phyloP scores from a whole-genome alignment of 257 asterid species.

The Nicotiana attenuata region DNA sequence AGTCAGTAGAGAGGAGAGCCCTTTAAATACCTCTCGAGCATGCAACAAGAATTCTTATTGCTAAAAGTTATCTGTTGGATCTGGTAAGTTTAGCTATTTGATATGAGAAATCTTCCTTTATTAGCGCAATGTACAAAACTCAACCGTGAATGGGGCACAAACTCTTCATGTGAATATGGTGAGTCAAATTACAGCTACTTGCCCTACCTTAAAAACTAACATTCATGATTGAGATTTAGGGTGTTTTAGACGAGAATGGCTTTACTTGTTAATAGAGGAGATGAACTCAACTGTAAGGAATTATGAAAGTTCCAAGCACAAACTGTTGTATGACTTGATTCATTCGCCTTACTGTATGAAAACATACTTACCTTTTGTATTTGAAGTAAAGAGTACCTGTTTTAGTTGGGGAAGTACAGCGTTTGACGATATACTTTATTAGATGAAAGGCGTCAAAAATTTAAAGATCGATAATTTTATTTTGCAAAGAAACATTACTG shows the following conservation, averaged over 20 bases:
- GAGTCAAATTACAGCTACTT: neutral
- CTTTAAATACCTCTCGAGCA: too few species aligned
- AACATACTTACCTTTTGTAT: neutral
- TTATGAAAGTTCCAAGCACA: neutral
- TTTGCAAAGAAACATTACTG: neutral
- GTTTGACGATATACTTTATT: neutral
- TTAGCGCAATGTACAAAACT: neutral
- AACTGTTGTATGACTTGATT: neutral
- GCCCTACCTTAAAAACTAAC: neutral
- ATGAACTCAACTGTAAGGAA: neutral
- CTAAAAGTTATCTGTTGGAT: too few species aligned
- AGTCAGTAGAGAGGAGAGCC: too few species aligned
- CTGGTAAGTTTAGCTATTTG: neutral
- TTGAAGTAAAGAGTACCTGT: neutral
- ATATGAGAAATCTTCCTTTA: neutral
- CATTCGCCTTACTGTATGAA: neutral
- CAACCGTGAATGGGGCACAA: neutral
- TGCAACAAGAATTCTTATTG: too few species aligned
- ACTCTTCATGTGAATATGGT: neutral
- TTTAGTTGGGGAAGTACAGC: neutral
- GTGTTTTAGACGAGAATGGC: neutral
- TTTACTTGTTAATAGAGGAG: neutral
- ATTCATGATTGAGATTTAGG: neutral
- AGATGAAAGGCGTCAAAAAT: neutral
- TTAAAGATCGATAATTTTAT: neutral